Conservation (phyloP, 2,329 filamentous ascomycete species). For the Colletotrichum tropicicola region DNA sequence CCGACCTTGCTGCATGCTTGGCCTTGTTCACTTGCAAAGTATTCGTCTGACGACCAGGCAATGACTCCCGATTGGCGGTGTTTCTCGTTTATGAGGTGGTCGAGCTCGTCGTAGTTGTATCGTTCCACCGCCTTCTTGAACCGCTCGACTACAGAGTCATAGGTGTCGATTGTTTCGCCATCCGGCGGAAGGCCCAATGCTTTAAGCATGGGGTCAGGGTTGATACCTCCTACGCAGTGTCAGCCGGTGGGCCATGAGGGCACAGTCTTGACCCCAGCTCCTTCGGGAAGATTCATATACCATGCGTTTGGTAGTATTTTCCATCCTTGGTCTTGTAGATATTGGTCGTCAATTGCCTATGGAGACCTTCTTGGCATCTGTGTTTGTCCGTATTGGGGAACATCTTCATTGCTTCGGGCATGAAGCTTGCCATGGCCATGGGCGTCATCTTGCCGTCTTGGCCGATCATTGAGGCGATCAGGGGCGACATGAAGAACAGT, state of each 20-base stretch:
- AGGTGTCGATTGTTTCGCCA: constrained; percentile 34
- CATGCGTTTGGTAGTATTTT: constrained; percentile 34
- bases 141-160: constrained; percentile 31
- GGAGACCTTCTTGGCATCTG: constrained; percentile 6
- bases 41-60: constrained; percentile 37
- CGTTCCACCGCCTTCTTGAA: constrained; percentile 29
- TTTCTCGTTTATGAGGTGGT: constrained; percentile 33
- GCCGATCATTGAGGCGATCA: constrained; percentile 16
- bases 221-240: constrained; percentile 20
- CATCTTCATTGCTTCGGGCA: constrained; percentile 20
- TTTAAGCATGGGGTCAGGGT: constrained; percentile 30
- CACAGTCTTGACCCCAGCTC: fast-evolving
- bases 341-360: constrained; percentile 30
- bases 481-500: constrained; percentile 25
- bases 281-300: neutral
- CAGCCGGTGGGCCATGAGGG: neutral
- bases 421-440: constrained; percentile 20
- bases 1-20: constrained; percentile 32
- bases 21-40: constrained; percentile 37
- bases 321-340: constrained; percentile 39
- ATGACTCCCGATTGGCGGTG: constrained; percentile 38
- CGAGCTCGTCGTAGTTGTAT: constrained; percentile 33
- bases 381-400: constrained; percentile 22
- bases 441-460: constrained; percentile 18
- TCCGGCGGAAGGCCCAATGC: constrained; percentile 30